Conservation (phyloP, 306 rosid genomes). For the Macrotyloma uniflorum region DNA sequence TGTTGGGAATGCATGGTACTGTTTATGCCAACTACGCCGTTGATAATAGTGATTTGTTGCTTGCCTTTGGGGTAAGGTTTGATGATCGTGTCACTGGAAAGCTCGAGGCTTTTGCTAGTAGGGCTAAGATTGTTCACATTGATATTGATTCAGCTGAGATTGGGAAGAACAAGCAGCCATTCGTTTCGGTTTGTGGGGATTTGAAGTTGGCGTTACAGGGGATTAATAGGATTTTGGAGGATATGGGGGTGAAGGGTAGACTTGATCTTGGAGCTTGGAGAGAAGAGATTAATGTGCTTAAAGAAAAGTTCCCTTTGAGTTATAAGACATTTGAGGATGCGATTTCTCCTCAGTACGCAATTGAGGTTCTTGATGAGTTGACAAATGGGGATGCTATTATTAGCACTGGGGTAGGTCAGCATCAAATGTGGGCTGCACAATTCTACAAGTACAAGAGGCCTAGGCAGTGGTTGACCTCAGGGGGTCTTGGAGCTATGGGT, state of each 20-base stretch:
- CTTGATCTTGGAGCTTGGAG: slow-evolving; percentile 71
- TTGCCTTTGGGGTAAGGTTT: slow-evolving; percentile 92
- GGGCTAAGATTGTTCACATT: slow-evolving; percentile 90
- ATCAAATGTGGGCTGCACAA: slow-evolving; percentile 96
- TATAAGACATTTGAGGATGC: slow-evolving; percentile 70
- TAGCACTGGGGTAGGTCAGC: slow-evolving; percentile 93
- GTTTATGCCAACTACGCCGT: slow-evolving; percentile 92
- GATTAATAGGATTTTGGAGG: slow-evolving; percentile 63
- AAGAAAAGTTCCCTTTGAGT: slow-evolving; percentile 63
- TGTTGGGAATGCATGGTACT: slow-evolving; percentile 96
- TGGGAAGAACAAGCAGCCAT: slow-evolving; percentile 95
- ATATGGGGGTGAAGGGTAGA: slow-evolving; percentile 34
- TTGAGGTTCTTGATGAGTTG: slow-evolving; percentile 82
- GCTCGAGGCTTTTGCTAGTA: slow-evolving; percentile 83
- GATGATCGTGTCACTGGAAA: slow-evolving; percentile 94
- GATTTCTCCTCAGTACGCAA: slow-evolving; percentile 85
- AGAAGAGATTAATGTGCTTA: slow-evolving; percentile 73
- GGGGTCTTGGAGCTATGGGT: slow-evolving; percentile 96
- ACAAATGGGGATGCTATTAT: slow-evolving; percentile 79
- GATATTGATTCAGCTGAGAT: slow-evolving; percentile 93
- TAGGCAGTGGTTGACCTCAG: slow-evolving; percentile 82
- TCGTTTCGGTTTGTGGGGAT: slow-evolving; percentile 72
- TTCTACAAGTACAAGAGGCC: slow-evolving; percentile 78
- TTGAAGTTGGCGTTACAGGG: slow-evolving; percentile 73
- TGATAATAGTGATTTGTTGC: slow-evolving; percentile 75